Percentiles rank a stretch among this genome's conserved stretches.
Conservation (phyloP, 345 rosid species). For the Eucalyptus pumila region DNA sequence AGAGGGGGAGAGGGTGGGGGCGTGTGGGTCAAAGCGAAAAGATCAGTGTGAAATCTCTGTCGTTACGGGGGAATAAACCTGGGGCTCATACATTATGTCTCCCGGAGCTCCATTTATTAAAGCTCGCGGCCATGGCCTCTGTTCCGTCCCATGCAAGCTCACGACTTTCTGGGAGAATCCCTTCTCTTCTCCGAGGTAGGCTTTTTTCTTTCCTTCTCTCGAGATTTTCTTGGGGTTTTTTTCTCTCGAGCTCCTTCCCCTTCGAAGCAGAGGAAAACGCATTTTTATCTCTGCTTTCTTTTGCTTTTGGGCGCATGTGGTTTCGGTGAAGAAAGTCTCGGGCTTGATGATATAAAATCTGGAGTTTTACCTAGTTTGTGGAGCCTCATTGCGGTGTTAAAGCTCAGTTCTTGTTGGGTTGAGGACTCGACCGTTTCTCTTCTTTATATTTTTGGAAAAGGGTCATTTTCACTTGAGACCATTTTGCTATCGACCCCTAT, state of each 20-base stretch:
- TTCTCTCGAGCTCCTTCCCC: neutral
- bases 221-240: neutral
- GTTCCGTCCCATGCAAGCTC: neutral
- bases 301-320: neutral
- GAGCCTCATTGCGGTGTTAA: neutral
- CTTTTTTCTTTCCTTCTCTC: neutral
- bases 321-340: neutral
- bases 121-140: neutral
- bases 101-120: neutral
- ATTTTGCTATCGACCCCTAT: neutral
- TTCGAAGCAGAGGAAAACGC: neutral
- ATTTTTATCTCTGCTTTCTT: neutral
- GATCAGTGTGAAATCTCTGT: neutral
- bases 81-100: neutral
- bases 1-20: neutral
- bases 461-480: neutral
- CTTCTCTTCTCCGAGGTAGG: neutral
- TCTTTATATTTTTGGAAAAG: neutral
- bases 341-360: neutral
- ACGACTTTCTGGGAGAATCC: neutral
- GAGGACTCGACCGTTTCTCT: neutral
- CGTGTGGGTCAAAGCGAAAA: neutral
- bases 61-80: neutral
- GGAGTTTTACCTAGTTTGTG: neutral
- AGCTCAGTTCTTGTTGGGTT: neutral